Conservation (phyloP, 805 yeast genomes). For the Komagataella pseudopastoris region DNA sequence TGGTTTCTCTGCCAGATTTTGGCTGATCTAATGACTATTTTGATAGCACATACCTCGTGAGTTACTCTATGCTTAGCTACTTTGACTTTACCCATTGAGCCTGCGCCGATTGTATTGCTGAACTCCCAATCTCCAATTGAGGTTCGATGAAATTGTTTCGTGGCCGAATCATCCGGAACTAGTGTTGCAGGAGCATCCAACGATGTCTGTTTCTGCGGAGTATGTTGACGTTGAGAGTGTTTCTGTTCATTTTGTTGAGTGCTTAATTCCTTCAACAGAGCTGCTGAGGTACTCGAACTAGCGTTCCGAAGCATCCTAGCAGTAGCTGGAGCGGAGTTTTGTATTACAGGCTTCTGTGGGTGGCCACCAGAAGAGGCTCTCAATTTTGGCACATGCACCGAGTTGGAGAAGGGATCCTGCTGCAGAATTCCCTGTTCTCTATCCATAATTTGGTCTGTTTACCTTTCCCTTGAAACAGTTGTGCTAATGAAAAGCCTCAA, state of each 20-base stretch:
- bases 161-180: background rate
- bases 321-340: constrained; percentile 43
- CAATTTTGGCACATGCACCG: background rate
- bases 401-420: background rate
- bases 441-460: background rate
- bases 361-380: background rate
- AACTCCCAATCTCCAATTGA: constrained; percentile 92
- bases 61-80: constrained; percentile 78
- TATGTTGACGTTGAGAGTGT: constrained; percentile 1
- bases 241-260: background rate
- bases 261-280: constrained; percentile 1
- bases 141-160: background rate
- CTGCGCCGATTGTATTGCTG: constrained; percentile 90
- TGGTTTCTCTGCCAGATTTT: constrained; percentile 63
- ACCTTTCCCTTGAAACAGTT: background rate
- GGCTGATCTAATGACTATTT: constrained; percentile 85
- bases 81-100: constrained; percentile 98
- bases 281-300: constrained; percentile 11
- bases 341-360: constrained; percentile 3
- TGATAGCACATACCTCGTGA: constrained; percentile 77
- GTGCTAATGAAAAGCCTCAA: background rate
- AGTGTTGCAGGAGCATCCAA: constrained; percentile 1
- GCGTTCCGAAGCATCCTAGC: constrained; percentile 56
- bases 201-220: constrained; percentile 3
- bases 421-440: background rate